Evolutionary conservation across 2,329 filamentous ascomycete species (phyloP).

Genomic region (Cladosporium sp.): DNA sequence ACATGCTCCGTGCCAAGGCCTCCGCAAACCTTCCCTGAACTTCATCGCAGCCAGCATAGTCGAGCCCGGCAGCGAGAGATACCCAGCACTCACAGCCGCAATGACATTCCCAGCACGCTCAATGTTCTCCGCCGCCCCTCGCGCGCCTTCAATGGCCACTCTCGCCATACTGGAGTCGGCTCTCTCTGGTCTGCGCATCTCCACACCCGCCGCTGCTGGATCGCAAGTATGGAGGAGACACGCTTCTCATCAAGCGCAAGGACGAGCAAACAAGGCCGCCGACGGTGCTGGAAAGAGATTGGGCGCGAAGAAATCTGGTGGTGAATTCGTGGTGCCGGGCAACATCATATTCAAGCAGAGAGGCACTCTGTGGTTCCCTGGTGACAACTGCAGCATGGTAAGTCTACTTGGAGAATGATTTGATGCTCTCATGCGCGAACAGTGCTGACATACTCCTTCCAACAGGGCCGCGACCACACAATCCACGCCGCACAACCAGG

Average conservation of each 20-base stretch:
- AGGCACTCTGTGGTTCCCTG: conserved; percentile 90
- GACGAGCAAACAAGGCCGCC: conserved; percentile 69
- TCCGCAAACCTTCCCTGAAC: conserved; percentile 14
- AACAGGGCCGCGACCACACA: conserved; percentile 82
- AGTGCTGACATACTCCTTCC: background rate
- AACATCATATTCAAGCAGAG: conserved; percentile 99
- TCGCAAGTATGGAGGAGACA: conserved; percentile 43
- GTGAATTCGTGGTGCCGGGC: conserved; percentile 90
- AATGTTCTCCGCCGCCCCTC: conserved; percentile 9
- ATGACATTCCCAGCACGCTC: conserved; percentile 20
- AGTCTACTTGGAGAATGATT: background rate
- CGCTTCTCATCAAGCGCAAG: conserved; percentile 66
- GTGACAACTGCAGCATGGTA: conserved; percentile 86
- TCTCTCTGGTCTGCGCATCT: conserved; percentile 36
- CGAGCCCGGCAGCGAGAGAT: conserved; percentile 17
- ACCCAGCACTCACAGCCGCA: conserved; percentile 14
- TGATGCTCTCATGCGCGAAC: background rate
- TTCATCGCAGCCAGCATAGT: conserved; percentile 3
- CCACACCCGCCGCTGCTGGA: conserved; percentile 24
- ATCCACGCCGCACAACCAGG: conserved; percentile 83
- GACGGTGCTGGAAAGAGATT: conserved; percentile 80
- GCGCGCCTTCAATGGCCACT: conserved; percentile 34
- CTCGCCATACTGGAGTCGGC: conserved; percentile 35
- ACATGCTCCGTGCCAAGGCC: conserved; percentile 20
- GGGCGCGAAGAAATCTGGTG: conserved; percentile 89